These are phyloP conservation scores for Chlamydomonas incerta DNA, from an alignment of 139 green algal genomes.

Conservation along the genomic window DNA sequence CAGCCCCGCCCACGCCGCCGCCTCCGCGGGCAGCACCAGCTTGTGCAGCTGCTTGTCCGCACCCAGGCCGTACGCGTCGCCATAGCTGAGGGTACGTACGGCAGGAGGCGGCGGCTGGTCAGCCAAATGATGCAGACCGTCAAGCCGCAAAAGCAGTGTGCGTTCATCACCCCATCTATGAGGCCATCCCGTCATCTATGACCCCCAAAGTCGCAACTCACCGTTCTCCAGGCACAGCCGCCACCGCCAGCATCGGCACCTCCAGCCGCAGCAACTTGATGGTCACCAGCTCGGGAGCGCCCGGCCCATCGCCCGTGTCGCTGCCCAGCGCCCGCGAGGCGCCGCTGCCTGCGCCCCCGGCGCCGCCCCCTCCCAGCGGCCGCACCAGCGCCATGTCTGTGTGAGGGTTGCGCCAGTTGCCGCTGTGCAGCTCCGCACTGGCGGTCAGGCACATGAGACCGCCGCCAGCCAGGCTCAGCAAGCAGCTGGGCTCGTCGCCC, in stretches of 20 bases:
- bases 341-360: no score
- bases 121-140: no score
- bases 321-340: conserved; percentile 1
- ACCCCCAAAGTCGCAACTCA: no score
- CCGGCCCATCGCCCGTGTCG: background rate
- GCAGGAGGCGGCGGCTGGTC: no score
- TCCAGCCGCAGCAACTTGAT: conserved; percentile 48
- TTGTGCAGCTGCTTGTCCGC: conserved; percentile 52
- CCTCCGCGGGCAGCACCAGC: conserved; percentile 45
- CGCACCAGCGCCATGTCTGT: conserved; percentile 36
- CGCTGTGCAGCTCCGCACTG: conserved; percentile 29
- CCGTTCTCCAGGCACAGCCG: background rate
- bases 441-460: conserved; percentile 34
- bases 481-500: conserved; percentile 26
- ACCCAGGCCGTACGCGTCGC: conserved; percentile 47
- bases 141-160: no score
- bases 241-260: conserved; percentile 40
- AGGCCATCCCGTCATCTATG: no score
- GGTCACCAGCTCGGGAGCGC: background rate
- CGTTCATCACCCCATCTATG: no score
- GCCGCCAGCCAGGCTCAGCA: conserved; percentile 40
- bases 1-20: conserved; percentile 49
- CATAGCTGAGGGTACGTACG: background rate
- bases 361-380: background rate
- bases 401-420: conserved; percentile 32